Base-by-base conservation (phyloP, 2,329 filamentous ascomycete species). In the Ceratocystis alfenasii region DNA sequence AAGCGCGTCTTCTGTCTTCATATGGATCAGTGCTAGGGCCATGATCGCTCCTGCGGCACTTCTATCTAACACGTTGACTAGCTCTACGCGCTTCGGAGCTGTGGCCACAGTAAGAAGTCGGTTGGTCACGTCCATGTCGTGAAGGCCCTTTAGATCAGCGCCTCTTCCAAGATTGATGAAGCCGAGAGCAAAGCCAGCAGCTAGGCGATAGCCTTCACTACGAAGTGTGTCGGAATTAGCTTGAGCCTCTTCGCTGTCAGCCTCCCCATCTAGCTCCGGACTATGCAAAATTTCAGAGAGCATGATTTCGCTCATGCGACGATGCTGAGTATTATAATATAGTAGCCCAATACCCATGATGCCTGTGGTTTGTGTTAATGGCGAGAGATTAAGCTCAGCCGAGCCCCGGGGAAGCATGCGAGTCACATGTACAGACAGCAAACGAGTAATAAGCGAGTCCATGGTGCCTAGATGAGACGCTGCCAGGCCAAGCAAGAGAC, bases 291-390 rank as follows among this genome's bases (percentile, higher is more conserved):
- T 94, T 74, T 99, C 94, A 0, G 93, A 97, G 63, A 99, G 84
- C 90, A 99, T 96, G 20, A 97, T 90, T 74, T 99, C 94, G 73
- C 91, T 97, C 94, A 99, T 99, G 46, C 95, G 87, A 36, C 95
- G 88, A 76, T 99, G 95, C 72, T 97, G 93, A 33, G 92, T 96
- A 73, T 92, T 88, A 76, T 88, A 95, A 75, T 97, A 99, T 0
- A 99, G 79, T 50, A 99, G 77, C 0, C 94, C 94, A 70, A 99
- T 96, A 1, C 94, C 94, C 90, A 99, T 95, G 53, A 99, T 88
- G 22, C 92, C 94, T 0, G 93, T 94, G 0, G 94, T 97, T 74
- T 99, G 94, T 0, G 93, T 96, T 20, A 95, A 80, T 3, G 91
- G 89, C 1, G 93, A 96, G 1, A 99, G 77, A 70, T 99, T 99